phyloP scores from a whole-genome alignment of 1,284 basidiomycete genomes.

The Prillingera fragicola region DNA sequence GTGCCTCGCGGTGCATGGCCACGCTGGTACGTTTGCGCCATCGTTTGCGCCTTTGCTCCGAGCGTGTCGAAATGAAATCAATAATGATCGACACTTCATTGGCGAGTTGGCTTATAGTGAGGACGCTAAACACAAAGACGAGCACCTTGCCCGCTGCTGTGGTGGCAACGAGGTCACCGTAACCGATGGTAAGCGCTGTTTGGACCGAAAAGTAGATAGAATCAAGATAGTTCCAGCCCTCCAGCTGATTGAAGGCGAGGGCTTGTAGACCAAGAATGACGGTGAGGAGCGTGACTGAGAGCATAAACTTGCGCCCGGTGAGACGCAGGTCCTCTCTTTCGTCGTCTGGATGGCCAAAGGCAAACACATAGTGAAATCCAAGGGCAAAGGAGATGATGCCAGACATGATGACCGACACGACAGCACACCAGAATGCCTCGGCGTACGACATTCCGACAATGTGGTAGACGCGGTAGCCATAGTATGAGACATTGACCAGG shows the following conservation, averaged over 20 bases:
- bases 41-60: conserved; percentile 29
- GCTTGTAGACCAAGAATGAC: conserved; percentile 41
- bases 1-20: conserved; percentile 34
- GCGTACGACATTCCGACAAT: no score
- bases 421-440: conserved; percentile 50
- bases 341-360: conserved; percentile 21
- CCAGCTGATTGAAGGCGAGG: conserved; percentile 38
- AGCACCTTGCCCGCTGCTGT: conserved; percentile 41
- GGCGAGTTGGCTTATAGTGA: conserved; percentile 48
- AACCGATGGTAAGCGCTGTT: conserved; percentile 44
- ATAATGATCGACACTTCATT: conserved; percentile 49
- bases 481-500: conserved; percentile 46
- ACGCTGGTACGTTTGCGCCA: conserved; percentile 42
- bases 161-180: conserved; percentile 40
- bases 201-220: conserved; percentile 32
- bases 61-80: conserved; percentile 35
- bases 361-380: conserved; percentile 43
- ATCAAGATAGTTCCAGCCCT: conserved; percentile 43
- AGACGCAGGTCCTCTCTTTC: conserved; percentile 34
- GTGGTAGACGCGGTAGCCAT: conserved; percentile 33
- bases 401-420: conserved; percentile 44
- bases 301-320: conserved; percentile 48
- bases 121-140: conserved; percentile 47
- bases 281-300: conserved; percentile 47
- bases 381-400: conserved; percentile 45